These are phyloP conservation scores for Albifimbria verrucaria DNA, from an alignment of 2,329 filamentous ascomycete genomes.

Conservation along the genomic window DNA sequence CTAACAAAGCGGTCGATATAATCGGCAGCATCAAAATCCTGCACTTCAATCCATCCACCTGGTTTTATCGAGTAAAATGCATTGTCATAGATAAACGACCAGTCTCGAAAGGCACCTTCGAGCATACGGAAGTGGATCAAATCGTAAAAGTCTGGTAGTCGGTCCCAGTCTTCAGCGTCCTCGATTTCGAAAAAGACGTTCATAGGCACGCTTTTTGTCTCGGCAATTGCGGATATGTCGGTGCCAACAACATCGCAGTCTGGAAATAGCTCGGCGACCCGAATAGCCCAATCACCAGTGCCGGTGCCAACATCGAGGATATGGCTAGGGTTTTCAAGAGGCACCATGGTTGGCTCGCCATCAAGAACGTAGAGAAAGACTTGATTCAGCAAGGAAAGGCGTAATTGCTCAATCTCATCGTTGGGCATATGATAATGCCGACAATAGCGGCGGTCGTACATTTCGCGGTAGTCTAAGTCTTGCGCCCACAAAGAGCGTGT, in stretches of 20 bases:
- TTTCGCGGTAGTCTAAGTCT: constrained; percentile 54
- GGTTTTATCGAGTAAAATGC: constrained; percentile 51
- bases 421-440: constrained; percentile 64
- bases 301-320: constrained; percentile 59
- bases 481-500: constrained; percentile 47
- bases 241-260: constrained; percentile 56
- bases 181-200: constrained; percentile 60
- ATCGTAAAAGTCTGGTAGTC: constrained; percentile 49
- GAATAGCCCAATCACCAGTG: constrained; percentile 49
- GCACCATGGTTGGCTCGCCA: constrained; percentile 41
- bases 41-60: constrained; percentile 54
- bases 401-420: constrained; percentile 62
- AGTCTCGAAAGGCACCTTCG: constrained; percentile 54
- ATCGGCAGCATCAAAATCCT: constrained; percentile 50
- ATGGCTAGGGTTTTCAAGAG: constrained; percentile 33
- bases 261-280: constrained; percentile 52
- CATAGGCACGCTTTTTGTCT: constrained; percentile 52
- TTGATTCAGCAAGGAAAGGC: constrained; percentile 59
- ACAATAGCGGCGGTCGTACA: constrained; percentile 62
- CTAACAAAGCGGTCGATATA: constrained; percentile 26
- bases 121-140: constrained; percentile 55
- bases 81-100: constrained; percentile 51
- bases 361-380: constrained; percentile 54
- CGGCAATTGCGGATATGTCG: constrained; percentile 55
- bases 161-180: constrained; percentile 59